A percentile compares a stretch with the other conserved stretches of the same genome.
These are phyloP conservation scores for Salvia hispanica DNA, from an alignment of 257 asterid genomes.

Conservation along the genomic window DNA sequence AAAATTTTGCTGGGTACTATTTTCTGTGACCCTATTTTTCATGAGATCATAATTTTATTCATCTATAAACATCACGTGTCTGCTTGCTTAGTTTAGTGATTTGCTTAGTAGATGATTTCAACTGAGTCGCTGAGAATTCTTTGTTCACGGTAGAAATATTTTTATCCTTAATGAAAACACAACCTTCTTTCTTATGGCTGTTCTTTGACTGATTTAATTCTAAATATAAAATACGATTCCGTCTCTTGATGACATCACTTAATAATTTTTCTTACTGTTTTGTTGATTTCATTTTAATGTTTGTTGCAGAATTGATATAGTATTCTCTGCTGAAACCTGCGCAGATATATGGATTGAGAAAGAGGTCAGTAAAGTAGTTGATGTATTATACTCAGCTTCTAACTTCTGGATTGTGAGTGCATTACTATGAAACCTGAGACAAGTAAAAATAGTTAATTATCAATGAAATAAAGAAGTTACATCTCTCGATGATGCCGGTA, in stretches of 20 bases:
- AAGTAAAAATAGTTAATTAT: conserved; percentile 17
- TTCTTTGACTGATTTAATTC: not conserved
- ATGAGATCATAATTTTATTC: conserved; percentile 1
- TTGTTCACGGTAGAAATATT: not conserved
- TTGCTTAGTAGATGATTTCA: not conserved
- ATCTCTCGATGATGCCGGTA: not conserved
- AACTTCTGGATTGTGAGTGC: conserved; percentile 4
- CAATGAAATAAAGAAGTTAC: not conserved
- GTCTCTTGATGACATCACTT: conserved; percentile 21
- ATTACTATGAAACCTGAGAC: not conserved
- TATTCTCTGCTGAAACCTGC: conserved; percentile 79
- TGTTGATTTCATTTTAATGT: conserved; percentile 30
- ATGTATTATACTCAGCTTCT: not conserved
- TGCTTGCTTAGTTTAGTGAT: conserved; percentile 2
- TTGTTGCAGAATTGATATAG: conserved; percentile 73
- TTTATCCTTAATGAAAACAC: conserved; percentile 4
- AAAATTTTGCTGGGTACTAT: conserved; percentile 76
- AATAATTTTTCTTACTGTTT: conserved; percentile 21
- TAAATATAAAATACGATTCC: conserved; percentile 2
- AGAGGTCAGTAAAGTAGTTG: conserved; percentile 61
- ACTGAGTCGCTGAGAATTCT: not conserved
- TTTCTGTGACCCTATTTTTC: conserved; percentile 20
- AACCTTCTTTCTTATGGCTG: conserved; percentile 16
- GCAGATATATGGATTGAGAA: conserved; percentile 99
- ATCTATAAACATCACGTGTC: conserved; percentile 1